Evolutionary conservation across 331 rosid genomes (phyloP).

Genomic region (Erythrophleum ivorense): DNA sequence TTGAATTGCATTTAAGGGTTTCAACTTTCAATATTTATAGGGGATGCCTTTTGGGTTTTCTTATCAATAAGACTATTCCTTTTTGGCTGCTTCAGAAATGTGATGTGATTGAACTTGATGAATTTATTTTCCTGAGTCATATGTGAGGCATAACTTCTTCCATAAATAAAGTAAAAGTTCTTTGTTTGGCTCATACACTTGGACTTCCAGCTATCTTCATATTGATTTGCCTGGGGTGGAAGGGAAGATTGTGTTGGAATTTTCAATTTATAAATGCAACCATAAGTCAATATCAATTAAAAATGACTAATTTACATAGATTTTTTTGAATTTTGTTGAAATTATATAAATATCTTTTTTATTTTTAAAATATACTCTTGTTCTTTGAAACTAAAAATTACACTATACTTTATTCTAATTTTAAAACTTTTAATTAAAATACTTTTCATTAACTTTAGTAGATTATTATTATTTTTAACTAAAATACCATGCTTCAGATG

Average conservation of each 20-base stretch:
- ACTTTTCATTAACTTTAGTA: no score
- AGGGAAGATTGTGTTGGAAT: not conserved
- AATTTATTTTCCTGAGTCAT: not conserved
- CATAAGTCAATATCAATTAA: no score
- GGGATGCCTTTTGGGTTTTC: not conserved
- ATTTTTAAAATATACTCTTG: no score
- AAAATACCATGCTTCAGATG: no score
- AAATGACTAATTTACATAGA: no score
- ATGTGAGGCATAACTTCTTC: not conserved
- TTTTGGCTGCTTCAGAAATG: not conserved
- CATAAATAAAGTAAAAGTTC: not conserved
- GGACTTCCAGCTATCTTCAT: not conserved
- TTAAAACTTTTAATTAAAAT: no score
- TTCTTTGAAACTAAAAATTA: no score
- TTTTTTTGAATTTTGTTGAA: no score
- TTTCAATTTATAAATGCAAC: not conserved
- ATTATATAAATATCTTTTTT: no score
- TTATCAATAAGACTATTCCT: not conserved
- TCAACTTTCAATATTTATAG: constrained; percentile 10
- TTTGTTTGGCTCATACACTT: constrained; percentile 13
- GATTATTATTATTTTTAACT: no score
- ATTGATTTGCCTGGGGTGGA: not conserved
- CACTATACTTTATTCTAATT: no score
- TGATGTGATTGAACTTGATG: not conserved
- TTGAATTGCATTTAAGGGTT: not conserved